Conservation (phyloP, 176 grass and related monocot species). For the Carex littledalei region DNA sequence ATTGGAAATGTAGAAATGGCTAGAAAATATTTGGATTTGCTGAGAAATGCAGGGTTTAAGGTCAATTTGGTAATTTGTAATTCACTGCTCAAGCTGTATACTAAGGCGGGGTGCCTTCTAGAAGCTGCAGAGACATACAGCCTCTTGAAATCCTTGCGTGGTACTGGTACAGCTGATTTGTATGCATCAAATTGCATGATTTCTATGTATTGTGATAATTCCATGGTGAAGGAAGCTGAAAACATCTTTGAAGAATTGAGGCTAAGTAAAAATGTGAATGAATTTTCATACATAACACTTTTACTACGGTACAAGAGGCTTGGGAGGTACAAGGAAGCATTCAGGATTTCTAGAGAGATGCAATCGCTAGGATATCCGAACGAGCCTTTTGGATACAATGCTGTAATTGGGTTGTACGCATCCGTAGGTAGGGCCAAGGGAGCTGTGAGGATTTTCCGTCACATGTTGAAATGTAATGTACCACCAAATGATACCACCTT, state of each 20-base stretch:
- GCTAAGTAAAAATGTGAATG: conserved; percentile 50
- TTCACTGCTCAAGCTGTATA: conserved; percentile 82
- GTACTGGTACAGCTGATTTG: conserved; percentile 34
- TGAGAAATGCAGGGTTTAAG: conserved; percentile 61
- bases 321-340: conserved; percentile 47
- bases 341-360: conserved; percentile 75
- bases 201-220: conserved; percentile 73
- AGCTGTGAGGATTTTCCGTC: conserved; percentile 57
- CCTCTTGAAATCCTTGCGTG: conserved; percentile 50
- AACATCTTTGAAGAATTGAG: conserved; percentile 74
- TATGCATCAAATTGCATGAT: conserved; percentile 96
- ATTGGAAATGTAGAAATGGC: conserved; percentile 66
- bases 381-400: conserved; percentile 58
- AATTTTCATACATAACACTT: conserved; percentile 79
- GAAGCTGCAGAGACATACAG: conserved; percentile 64
- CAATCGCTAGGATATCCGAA: conserved; percentile 56
- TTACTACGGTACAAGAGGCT: conserved; percentile 71
- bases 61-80: conserved; percentile 55
- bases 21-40: conserved; percentile 65
- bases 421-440: conserved; percentile 42
- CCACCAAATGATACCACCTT: conserved; percentile 73
- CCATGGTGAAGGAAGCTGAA: conserved; percentile 68
- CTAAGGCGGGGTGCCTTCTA: conserved; percentile 55
- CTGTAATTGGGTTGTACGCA: conserved; percentile 50
- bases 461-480: conserved; percentile 59